Base-by-base conservation (phyloP, 2,329 filamentous ascomycete species). In the Pseudogymnoascus sp. region DNA sequence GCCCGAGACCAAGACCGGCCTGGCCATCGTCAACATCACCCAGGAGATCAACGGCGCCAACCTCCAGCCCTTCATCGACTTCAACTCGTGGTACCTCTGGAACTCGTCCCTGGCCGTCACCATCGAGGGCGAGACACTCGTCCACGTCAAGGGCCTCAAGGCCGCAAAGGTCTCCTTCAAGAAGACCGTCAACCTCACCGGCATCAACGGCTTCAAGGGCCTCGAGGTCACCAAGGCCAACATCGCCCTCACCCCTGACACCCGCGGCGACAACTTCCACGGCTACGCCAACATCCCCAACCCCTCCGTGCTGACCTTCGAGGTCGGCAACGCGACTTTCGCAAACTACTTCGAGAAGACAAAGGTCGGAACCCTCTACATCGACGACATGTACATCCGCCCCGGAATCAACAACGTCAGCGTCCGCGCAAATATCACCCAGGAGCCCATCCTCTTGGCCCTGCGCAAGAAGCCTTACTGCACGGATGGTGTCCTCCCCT, bases 201-300 rank as follows among this genome's bases (percentile, higher is more conserved):
- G 84, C 85, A 67, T 31, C n/a, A 85, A 86, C 73, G 77, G 78
- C 34, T 78, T 88, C 13, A 70, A 76, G 37, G 81, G 81, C 31
- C 80, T 84, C 71, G 75, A 77, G 34, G 74, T 84, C 36, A 79
- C 77, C 14, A 73, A 79, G 34, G 77, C 84, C 70, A 74, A 75
- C 37, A 76, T 85, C 68, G 73, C 80, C 64, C 70, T 75, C 13
- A 73, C 71, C 31, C 63, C 71, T 1, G 64, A 73, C 23, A 63
- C 71, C 0, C 78, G 82, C 66, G 79, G 78, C 48, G 77, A 78
- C 65, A 87, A 86, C 72, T 77, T 85, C 69, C 70, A 79, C 25
- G 85, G 82, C 69, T 78, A 75, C 11, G 80, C 84, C 51, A 76
- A 72, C 66, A 83, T 88, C 61, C 84, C 84, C 65, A 88, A 87